phyloP scores from a whole-genome alignment of 2,329 filamentous ascomycete species.

The Stagonosporopsis vannaccii region DNA sequence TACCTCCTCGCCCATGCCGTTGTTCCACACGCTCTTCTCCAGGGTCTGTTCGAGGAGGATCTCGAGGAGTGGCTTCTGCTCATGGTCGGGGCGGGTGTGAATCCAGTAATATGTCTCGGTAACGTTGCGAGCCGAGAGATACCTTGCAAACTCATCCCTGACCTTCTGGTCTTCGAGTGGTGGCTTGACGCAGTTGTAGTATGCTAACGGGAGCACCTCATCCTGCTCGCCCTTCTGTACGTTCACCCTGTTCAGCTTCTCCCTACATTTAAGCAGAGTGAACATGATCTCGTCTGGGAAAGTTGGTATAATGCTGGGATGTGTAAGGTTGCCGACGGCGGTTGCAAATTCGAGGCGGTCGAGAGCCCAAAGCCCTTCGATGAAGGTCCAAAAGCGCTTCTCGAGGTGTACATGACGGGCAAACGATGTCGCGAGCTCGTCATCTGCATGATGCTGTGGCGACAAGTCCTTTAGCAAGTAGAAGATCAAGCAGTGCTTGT shows the following conservation, averaged over 20 bases:
- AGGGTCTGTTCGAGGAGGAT: constrained; percentile 61
- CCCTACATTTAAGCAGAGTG: constrained; percentile 63
- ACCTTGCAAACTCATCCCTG: constrained; percentile 72
- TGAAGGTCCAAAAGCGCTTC: constrained; percentile 78
- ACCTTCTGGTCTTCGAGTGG: constrained; percentile 70
- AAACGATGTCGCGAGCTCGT: constrained; percentile 64
- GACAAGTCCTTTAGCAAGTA: constrained; percentile 82
- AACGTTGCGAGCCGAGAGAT: constrained; percentile 71
- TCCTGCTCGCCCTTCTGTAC: constrained; percentile 47
- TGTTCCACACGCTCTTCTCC: constrained; percentile 25
- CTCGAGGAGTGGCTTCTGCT: constrained; percentile 71
- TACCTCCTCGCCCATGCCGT: constrained; percentile 12
- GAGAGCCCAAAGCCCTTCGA: constrained; percentile 82
- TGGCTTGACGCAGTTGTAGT: constrained; percentile 79
- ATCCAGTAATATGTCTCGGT: constrained; percentile 78
- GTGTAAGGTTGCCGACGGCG: constrained; percentile 77
- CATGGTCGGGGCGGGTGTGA: constrained; percentile 67
- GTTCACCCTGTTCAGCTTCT: constrained; percentile 29
- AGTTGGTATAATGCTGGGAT: constrained; percentile 79
- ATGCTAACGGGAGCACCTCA: constrained; percentile 70
- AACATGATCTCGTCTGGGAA: constrained; percentile 84
- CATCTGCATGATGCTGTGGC: constrained; percentile 54
- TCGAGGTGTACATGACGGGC: constrained; percentile 71
- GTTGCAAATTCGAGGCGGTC: constrained; percentile 71
- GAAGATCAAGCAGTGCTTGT: constrained; percentile 84